Percentiles rank a stretch among this genome's conserved stretches.
Conservation (phyloP, 139 green algal species). For the Coelastrella sp. region DNA sequence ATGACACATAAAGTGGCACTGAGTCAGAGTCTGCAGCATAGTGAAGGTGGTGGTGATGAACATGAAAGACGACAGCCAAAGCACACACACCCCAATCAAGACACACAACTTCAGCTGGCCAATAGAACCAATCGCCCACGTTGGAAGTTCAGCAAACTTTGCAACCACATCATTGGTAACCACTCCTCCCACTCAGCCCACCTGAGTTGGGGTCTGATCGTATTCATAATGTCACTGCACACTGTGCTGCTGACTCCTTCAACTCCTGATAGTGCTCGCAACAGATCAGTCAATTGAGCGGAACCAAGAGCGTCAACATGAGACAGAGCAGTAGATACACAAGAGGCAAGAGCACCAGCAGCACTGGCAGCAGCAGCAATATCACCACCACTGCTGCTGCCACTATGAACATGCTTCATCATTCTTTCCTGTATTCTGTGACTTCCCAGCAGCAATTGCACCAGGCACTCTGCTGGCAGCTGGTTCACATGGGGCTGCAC, state of each 20-base stretch:
- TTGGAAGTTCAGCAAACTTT: no score
- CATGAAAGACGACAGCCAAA: no score
- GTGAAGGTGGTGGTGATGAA: no score
- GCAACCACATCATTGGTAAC: no score
- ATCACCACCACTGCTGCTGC: neutral
- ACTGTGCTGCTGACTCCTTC: neutral
- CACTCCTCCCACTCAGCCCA: neutral
- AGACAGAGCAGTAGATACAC: neutral
- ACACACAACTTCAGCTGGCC: no score
- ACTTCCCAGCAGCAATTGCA: conserved; percentile 10
- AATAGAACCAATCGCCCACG: neutral
- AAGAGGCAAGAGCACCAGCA: neutral
- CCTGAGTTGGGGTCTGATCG: neutral
- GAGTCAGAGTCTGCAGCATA: no score
- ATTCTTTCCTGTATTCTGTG: neutral
- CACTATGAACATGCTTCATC: neutral
- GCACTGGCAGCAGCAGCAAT: conserved; percentile 21
- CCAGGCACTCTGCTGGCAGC: neutral
- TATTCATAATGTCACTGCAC: neutral
- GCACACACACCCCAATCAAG: no score
- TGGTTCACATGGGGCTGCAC: neutral
- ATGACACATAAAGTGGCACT: no score
- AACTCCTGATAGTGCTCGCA: neutral
- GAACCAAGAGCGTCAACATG: neutral
- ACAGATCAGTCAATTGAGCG: neutral